Evolutionary conservation across 2,329 filamentous ascomycete genomes (phyloP).

Genomic region (Hypoxylon sp.): DNA sequence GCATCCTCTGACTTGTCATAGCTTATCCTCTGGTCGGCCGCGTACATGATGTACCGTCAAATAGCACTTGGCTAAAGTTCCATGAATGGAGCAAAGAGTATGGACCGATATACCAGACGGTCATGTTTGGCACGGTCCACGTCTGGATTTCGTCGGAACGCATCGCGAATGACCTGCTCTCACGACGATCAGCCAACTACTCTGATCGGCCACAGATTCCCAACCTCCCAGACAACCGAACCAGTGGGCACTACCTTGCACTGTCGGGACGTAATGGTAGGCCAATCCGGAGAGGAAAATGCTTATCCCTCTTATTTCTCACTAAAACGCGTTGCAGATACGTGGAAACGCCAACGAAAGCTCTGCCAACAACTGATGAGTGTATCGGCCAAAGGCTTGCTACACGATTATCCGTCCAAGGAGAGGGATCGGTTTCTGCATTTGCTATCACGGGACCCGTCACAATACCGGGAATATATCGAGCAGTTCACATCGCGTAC

Average conservation of each 20-base stretch:
- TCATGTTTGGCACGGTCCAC: slow-evolving; percentile 61
- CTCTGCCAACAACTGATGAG: slow-evolving; percentile 61
- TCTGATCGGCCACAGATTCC: slow-evolving; percentile 63
- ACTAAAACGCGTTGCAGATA: slow-evolving; percentile 52
- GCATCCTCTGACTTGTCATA: slow-evolving; percentile 44
- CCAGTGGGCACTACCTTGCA: slow-evolving; percentile 62
- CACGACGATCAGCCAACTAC: slow-evolving; percentile 58
- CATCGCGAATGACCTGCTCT: slow-evolving; percentile 61
- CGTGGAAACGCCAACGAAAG: slow-evolving; percentile 64
- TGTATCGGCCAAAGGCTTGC: slow-evolving; percentile 52
- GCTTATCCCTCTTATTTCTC: slow-evolving; percentile 11
- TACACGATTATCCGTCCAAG: slow-evolving; percentile 59
- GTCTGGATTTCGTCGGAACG: slow-evolving; percentile 63
- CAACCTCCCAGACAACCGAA: slow-evolving; percentile 62
- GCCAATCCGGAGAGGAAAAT: slow-evolving; percentile 8
- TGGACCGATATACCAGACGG: slow-evolving; percentile 62
- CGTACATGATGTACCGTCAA: slow-evolving; percentile 60
- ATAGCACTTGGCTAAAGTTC: slow-evolving; percentile 62
- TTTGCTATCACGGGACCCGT: slow-evolving; percentile 56
- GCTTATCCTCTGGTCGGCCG: slow-evolving; percentile 60
- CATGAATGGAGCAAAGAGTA: slow-evolving; percentile 62
- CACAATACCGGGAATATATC: slow-evolving; percentile 60
- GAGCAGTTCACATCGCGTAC: slow-evolving; percentile 64
- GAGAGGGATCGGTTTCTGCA: slow-evolving; percentile 62
- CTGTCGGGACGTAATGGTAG: slow-evolving; percentile 59